These are phyloP conservation scores for Pharus latifolius DNA, from an alignment of 176 grass and related monocot genomes.

Conservation along the genomic window DNA sequence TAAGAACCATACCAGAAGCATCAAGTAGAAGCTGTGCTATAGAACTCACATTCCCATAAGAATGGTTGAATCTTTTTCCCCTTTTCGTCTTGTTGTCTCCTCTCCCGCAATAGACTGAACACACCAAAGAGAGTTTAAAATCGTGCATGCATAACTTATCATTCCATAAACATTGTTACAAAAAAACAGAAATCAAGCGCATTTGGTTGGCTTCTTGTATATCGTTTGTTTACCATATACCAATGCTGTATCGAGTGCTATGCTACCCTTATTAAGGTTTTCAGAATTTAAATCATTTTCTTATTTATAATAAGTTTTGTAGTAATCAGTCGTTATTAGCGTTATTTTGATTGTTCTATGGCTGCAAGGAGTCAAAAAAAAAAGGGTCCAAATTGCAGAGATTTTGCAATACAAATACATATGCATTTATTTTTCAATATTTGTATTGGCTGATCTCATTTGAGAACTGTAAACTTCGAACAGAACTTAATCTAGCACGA, in stretches of 20 bases:
- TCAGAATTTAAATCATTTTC: too few species aligned
- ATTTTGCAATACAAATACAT: background rate
- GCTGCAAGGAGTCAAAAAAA: too few species aligned
- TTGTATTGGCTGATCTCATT: background rate
- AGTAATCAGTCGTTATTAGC: too few species aligned
- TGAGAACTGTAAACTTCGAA: too few species aligned
- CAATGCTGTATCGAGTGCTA: too few species aligned
- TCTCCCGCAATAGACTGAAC: slow-evolving; percentile 65
- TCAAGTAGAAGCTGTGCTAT: background rate
- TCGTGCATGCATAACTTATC: background rate
- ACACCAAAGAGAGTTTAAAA: background rate
- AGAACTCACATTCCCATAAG: slow-evolving; percentile 57
- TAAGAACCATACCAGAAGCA: background rate
- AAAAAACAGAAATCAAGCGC: background rate
- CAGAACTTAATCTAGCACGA: too few species aligned
- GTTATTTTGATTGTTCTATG: too few species aligned
- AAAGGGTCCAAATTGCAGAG: background rate
- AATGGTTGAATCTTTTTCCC: slow-evolving; percentile 77
- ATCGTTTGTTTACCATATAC: too few species aligned
- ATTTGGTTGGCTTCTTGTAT: background rate
- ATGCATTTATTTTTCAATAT: background rate
- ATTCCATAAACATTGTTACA: background rate
- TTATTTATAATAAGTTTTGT: too few species aligned
- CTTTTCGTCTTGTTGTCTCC: slow-evolving; percentile 65
- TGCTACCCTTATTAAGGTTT: too few species aligned